A percentile compares a stretch with the other conserved stretches of the same genome.
phyloP scores from a whole-genome alignment of 441 rosid genomes.

The Theobroma grandiflorum region DNA sequence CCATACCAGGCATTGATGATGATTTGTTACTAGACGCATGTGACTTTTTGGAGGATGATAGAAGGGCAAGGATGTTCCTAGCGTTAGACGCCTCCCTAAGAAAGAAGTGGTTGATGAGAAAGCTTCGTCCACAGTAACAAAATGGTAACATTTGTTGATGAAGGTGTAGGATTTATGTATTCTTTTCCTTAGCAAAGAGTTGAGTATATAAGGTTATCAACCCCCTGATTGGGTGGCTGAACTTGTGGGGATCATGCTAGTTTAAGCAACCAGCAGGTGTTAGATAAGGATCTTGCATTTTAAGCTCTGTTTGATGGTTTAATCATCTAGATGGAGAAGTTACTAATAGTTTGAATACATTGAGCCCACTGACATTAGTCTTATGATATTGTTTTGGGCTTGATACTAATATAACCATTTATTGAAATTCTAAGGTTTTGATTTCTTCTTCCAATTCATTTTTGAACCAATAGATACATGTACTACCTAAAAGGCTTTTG shows the following conservation, averaged over 20 bases:
- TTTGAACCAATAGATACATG: too few relatives aligned
- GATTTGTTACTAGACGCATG: slow-evolving; percentile 81
- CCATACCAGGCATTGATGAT: slow-evolving; percentile 77
- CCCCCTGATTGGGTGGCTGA: background rate
- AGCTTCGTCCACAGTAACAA: slow-evolving; percentile 61
- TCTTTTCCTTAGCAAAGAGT: background rate
- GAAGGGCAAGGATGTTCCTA: slow-evolving; percentile 74
- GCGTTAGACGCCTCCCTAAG: slow-evolving; percentile 69
- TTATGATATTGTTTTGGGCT: too few relatives aligned
- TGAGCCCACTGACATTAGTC: too few relatives aligned
- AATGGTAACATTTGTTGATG: background rate
- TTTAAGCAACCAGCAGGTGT: background rate
- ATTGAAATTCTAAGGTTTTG: too few relatives aligned
- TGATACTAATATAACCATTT: too few relatives aligned
- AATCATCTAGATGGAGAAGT: background rate
- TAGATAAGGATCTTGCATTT: background rate
- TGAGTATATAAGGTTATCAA: background rate
- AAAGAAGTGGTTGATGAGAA: slow-evolving; percentile 76
- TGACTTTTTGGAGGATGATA: slow-evolving; percentile 80
- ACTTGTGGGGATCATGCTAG: background rate
- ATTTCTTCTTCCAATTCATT: too few relatives aligned
- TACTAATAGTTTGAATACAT: too few relatives aligned
- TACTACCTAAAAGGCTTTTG: too few relatives aligned
- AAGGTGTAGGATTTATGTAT: background rate
- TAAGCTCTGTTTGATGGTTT: too few relatives aligned